Evolutionary conservation across 2,329 filamentous ascomycete genomes (phyloP).

Genomic region (Dendrostoma leiphaemia): DNA sequence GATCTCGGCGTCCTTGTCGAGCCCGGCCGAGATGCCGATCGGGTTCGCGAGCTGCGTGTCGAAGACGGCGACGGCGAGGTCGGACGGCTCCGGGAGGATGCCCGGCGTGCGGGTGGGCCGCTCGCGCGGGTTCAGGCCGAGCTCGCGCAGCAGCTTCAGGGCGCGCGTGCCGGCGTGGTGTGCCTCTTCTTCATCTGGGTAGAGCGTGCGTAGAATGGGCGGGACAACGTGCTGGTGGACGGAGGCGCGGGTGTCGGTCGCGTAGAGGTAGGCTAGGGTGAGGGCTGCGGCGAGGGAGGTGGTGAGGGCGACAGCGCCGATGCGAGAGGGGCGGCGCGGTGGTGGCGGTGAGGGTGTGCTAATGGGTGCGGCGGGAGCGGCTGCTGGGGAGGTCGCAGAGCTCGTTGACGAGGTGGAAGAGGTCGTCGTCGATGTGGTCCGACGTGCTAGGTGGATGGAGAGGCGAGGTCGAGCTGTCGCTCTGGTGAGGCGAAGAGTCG

Average conservation of each 20-base stretch:
- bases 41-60: slow-evolving; percentile 78
- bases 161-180: slow-evolving; percentile 74
- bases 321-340: slow-evolving; percentile 1
- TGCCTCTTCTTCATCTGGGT: slow-evolving; percentile 84
- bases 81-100: slow-evolving; percentile 33
- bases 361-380: slow-evolving; percentile 26
- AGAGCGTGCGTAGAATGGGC: slow-evolving; percentile 62
- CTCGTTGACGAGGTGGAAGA: slow-evolving; percentile 2
- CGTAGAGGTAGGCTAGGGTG: slow-evolving; percentile 60
- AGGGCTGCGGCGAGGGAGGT: slow-evolving; percentile 39
- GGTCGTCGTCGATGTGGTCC: slow-evolving; percentile 24
- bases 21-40: slow-evolving; percentile 72
- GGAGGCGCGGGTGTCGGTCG: slow-evolving; percentile 72
- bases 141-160: slow-evolving; percentile 69
- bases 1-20: slow-evolving; percentile 59
- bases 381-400: background rate
- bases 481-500: slow-evolving; percentile 22
- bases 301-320: slow-evolving; percentile 34
- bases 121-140: slow-evolving; percentile 80
- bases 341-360: slow-evolving; percentile 18
- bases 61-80: slow-evolving; percentile 60
- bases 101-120: slow-evolving; percentile 46
- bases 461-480: slow-evolving; percentile 10
- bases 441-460: slow-evolving; percentile 16
- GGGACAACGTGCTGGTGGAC: slow-evolving; percentile 67